phyloP scores from a whole-genome alignment of 768 basidiomycete genomes.

The Dentipellis fragilis region DNA sequence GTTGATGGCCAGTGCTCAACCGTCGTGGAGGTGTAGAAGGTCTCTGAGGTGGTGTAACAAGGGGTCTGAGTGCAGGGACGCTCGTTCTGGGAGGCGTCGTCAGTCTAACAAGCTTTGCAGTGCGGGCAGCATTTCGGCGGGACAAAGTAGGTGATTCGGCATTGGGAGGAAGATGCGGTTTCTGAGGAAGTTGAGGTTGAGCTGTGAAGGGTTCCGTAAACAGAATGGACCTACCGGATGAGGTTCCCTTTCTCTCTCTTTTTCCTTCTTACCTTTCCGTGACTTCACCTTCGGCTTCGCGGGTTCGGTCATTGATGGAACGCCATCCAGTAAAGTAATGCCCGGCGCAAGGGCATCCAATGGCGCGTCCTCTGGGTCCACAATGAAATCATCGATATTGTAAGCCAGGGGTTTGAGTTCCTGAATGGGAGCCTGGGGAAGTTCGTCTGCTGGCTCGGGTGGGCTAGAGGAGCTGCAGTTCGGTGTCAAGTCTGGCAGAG shows the following conservation, averaged over 20 bases:
- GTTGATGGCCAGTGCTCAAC: slow-evolving; percentile 22
- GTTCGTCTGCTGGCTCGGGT: slow-evolving; percentile 7
- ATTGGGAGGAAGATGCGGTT: slow-evolving; percentile 6
- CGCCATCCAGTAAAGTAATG: slow-evolving; percentile 8
- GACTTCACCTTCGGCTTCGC: slow-evolving; percentile 8
- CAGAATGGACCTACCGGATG: not conserved
- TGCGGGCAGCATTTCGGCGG: slow-evolving; percentile 5
- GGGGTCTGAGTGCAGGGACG: slow-evolving; percentile 2
- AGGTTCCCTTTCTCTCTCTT: not conserved
- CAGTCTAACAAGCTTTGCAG: not conserved
- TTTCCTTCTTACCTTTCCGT: slow-evolving; percentile 13
- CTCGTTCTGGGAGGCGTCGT: slow-evolving; percentile 6
- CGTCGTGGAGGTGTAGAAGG: slow-evolving; percentile 28
- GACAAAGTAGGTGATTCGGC: slow-evolving; percentile 13
- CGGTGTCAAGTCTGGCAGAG: slow-evolving; percentile 14
- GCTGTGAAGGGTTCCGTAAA: not conserved
- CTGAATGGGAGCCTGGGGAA: not conserved
- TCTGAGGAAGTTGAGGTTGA: not conserved
- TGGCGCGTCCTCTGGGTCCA: slow-evolving; percentile 11
- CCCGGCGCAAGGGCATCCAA: slow-evolving; percentile 14
- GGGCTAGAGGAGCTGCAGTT: slow-evolving; percentile 17
- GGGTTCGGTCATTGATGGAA: not conserved
- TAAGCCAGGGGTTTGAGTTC: slow-evolving; percentile 1
- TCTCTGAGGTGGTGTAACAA: slow-evolving; percentile 27
- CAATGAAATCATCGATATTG: slow-evolving; percentile 13